phyloP scores from a whole-genome alignment of 2,329 filamentous ascomycete species.

The Ascochyta lentis region DNA sequence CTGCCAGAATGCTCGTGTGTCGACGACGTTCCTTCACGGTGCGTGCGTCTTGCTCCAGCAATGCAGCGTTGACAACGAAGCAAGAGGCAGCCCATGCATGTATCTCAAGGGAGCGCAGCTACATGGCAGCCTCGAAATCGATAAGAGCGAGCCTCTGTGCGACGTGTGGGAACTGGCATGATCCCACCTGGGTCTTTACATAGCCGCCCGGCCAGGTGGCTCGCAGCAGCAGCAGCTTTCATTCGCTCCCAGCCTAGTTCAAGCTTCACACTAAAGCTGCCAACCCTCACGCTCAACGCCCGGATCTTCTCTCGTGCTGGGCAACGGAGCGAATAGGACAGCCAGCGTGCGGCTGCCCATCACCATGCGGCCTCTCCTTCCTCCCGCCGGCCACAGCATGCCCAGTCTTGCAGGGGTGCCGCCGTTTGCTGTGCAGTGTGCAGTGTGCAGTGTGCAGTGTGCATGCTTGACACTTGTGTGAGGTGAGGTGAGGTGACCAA shows the following conservation, averaged over 20 bases:
- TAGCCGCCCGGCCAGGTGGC: conserved; percentile 16
- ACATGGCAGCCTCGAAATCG: conserved; percentile 3
- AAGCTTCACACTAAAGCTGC: conserved; percentile 27
- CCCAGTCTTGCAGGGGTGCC: conserved; percentile 17
- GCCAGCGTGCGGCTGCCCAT: conserved; percentile 14
- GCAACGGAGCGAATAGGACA: conserved; percentile 26
- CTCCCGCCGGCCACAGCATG: conserved; percentile 17
- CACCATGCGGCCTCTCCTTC: conserved; percentile 22
- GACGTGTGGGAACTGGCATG: conserved; percentile 5
- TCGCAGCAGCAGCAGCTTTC: conserved; percentile 7
- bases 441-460: neutral
- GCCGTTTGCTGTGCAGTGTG: conserved; percentile 8
- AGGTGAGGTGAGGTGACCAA: conserved; percentile 27
- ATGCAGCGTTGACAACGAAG: neutral
- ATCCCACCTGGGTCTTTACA: conserved; percentile 13
- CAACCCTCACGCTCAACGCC: conserved; percentile 24
- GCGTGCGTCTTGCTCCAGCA: neutral
- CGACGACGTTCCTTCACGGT: neutral
- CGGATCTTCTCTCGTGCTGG: conserved; percentile 25
- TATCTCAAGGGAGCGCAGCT: neutral
- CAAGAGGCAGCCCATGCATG: neutral
- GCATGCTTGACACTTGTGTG: conserved; percentile 5
- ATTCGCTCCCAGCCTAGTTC: conserved; percentile 27
- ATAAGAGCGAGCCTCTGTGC: conserved; percentile 16
- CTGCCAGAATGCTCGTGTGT: neutral